Base-by-base conservation (phyloP, 371 early-diverging fungal genomes). In the Mucor mucedo region DNA sequence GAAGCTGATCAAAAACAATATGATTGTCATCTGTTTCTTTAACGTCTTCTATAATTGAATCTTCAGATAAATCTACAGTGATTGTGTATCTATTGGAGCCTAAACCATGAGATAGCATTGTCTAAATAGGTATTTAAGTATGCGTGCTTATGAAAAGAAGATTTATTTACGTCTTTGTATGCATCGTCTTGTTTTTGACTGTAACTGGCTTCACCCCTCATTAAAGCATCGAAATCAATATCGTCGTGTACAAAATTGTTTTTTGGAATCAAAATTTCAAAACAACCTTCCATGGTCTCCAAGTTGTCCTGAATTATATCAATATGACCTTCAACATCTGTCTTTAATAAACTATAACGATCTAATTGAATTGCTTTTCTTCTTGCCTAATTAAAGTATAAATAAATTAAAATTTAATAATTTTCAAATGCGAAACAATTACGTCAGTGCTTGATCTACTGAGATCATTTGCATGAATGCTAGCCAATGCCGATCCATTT, bases 1-100 rank as follows among this genome's bases (percentile, higher is more conserved):
- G 79, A 29, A 91, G 48, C 5, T 80, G 83, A 14, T 85, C 84
- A 70, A 81, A 91, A 0, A 91, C 57, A 16, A 85, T 77, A 14
- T 63, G 52, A 52, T 89, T 91, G 0, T 86, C 88, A 1, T 76
- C 74, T 0, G 86, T 76, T 52, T 91, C 91, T 7, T 75, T 58
- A 0, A 88, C 69, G 8, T 84, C 84, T 11, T 77, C 76, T 49
- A 80, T 75, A 1, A 83, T 63, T 0, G 84, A 73, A 6, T 74
- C 76, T 14, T 82, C 80, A 4, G 83, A 76, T 42, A 89, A 49
- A 47, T 80, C 74, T 60, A 90, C 78, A 8, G 82, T 79, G 35
- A 91, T 76, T 38, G 72, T 77, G 48, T 90, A 89, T 2, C 88
- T 78, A 56, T 78, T 84, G 2, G 88, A 85, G 5, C 88, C 90